Base-by-base conservation (phyloP, 2,329 filamentous ascomycete genomes). In the Neonectria hederae region DNA sequence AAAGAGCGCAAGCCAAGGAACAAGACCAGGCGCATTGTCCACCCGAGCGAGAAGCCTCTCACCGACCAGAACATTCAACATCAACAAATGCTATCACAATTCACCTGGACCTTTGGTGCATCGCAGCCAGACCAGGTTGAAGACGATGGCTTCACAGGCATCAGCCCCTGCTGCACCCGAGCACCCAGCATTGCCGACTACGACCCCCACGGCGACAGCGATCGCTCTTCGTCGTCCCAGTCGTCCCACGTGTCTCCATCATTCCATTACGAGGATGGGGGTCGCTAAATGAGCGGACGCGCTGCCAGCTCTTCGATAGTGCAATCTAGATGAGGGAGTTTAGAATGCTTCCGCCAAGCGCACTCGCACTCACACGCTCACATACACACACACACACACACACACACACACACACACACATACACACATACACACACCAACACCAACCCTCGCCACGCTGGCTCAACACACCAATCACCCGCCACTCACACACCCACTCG, bases 151-250 rank as follows among this genome's bases (percentile, higher is more conserved):
- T 78, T 78, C 61, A 62, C 72, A 17, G 79, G 78, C 55, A 73
- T 84, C 69, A 84, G 82, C 71, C 83, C 82, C 21, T 80, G 82
- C 70, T 81, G 78, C 67, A 83, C 82, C 30, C 76, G 81, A 21
- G 67, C 74, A 19, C 73, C 74, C 54, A 82, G 81, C 65, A 61
- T 81, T 32, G 72, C 76, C 51, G 72, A 77, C 61, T 70, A 69
- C 10, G 70, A 71, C 54, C 54, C 52, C 11, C 67, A 65, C 53
- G 69, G 63, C 48, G 72, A 74, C 38, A 74, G 69, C 64, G 70
- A 73, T 42, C 67, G 62, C 43, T 56, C 59, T 14, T 69, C 60
- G 14, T 65, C 63, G 19, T 73, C 71, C 66, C 45, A 52, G 26
- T 38, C 46, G 21, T 28, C 52, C 38, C 67, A 58, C 69, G 51